phyloP scores from a whole-genome alignment of 805 yeast genomes.

The Wickerhamiella dianesei region DNA sequence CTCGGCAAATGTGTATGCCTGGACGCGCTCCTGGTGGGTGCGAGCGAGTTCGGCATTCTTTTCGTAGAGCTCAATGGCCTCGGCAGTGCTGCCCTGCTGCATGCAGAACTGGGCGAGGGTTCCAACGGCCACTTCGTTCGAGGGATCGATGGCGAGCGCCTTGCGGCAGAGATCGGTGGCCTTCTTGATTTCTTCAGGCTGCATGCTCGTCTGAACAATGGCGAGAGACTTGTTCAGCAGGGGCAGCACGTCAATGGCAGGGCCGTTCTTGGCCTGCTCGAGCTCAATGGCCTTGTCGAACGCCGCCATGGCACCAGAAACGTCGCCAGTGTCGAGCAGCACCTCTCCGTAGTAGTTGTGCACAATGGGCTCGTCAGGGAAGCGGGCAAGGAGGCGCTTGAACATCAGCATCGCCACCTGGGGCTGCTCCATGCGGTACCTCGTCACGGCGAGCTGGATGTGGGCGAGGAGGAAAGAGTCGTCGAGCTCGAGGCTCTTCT shows the following conservation, averaged over 20 bases:
- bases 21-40: constrained; percentile 72
- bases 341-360: constrained; percentile 95
- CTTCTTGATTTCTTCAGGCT: constrained; percentile 34
- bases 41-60: constrained; percentile 73
- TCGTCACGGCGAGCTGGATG: constrained; percentile 85
- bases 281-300: constrained; percentile 76
- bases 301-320: constrained; percentile 59
- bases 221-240: constrained; percentile 77
- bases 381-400: constrained; percentile 38
- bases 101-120: constrained; percentile 85
- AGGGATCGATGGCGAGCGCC: constrained; percentile 76
- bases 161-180: constrained; percentile 54
- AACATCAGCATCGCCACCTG: constrained; percentile 52
- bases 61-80: constrained; percentile 71
- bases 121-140: constrained; percentile 75
- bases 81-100: constrained; percentile 69
- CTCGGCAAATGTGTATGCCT: constrained; percentile 82
- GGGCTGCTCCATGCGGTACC: constrained; percentile 59
- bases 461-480: constrained; percentile 68
- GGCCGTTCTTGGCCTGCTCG: constrained; percentile 38
- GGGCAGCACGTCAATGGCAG: constrained; percentile 79
- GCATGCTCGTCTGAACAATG: constrained; percentile 20
- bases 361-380: constrained; percentile 81
- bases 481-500: constrained; percentile 60
- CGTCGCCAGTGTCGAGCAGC: constrained; percentile 65